These are phyloP conservation scores for Neurospora sp. DNA, from an alignment of 495 filamentous ascomycete species.

Conservation along the genomic window DNA sequence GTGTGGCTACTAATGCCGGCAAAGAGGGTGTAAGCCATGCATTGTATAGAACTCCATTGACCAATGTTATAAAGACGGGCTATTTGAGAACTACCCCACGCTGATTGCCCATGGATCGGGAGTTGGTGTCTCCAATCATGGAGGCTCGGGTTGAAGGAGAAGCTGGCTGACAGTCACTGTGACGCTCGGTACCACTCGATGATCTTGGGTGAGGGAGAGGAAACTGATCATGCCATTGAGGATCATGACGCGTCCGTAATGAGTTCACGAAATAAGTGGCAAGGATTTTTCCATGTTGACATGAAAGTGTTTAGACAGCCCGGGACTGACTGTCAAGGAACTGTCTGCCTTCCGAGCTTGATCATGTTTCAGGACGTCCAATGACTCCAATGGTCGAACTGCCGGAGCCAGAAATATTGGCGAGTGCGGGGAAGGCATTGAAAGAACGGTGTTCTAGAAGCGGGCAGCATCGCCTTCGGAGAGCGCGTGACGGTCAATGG, in stretches of 20 bases:
- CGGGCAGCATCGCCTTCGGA: background rate
- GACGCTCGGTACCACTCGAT: too few relatives aligned
- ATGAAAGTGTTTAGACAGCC: too few relatives aligned
- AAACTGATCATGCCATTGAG: too few relatives aligned
- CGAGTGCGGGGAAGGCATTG: background rate
- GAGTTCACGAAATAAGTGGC: too few relatives aligned
- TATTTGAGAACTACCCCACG: background rate
- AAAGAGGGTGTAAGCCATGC: background rate
- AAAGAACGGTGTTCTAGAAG: background rate
- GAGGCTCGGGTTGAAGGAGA: accelerated
- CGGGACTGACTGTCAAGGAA: too few relatives aligned
- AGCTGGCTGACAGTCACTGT: background rate
- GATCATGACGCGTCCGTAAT: too few relatives aligned
- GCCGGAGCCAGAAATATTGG: background rate
- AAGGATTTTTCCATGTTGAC: too few relatives aligned
- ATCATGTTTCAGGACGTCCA: background rate
- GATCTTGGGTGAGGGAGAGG: too few relatives aligned
- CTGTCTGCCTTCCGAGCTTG: too few relatives aligned
- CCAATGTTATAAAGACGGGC: background rate
- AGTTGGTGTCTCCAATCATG: background rate
- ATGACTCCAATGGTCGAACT: background rate
- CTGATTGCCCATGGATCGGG: background rate
- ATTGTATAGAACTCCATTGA: background rate
- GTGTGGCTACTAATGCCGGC: background rate
- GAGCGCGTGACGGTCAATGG: background rate